Conservation (phyloP, 768 basidiomycete genomes). For the Serendipita vermifera region DNA sequence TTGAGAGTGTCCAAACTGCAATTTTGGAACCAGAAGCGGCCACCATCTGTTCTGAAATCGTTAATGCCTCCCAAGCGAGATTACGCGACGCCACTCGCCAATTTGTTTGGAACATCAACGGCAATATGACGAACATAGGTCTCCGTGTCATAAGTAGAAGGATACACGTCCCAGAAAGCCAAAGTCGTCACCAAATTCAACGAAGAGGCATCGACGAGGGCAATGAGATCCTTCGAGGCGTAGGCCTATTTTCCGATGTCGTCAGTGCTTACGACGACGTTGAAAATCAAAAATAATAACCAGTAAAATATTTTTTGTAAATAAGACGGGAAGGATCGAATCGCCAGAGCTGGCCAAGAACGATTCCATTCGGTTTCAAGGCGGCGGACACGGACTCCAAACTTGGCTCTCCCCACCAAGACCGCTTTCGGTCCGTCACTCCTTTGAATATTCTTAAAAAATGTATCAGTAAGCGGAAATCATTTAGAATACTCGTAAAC, state of each 20-base stretch:
- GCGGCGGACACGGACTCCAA: not conserved
- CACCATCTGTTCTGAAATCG: slow-evolving; percentile 41
- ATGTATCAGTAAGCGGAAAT: slow-evolving; percentile 6
- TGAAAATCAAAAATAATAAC: not conserved
- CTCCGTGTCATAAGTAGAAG: slow-evolving; percentile 34
- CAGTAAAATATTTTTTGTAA: not conserved
- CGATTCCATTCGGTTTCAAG: not conserved
- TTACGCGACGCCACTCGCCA: slow-evolving; percentile 46
- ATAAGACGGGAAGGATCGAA: not conserved
- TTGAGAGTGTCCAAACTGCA: slow-evolving; percentile 70
- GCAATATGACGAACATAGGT: slow-evolving; percentile 46
- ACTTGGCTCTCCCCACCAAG: slow-evolving; percentile 2
- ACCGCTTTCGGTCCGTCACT: too few species aligned
- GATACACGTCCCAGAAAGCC: slow-evolving; percentile 72
- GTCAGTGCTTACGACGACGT: not conserved
- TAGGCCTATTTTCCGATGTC: not conserved
- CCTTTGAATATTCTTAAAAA: not conserved
- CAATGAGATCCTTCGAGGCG: slow-evolving; percentile 29
- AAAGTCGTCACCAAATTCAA: slow-evolving; percentile 56
- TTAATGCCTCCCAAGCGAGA: not conserved
- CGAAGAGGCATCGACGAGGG: slow-evolving; percentile 57
- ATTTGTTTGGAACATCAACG: slow-evolving; percentile 67
- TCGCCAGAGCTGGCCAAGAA: not conserved
- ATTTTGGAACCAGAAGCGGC: slow-evolving; percentile 55
- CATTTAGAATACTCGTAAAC: not conserved